A percentile compares a stretch with the other conserved stretches of the same genome.
Conservation (phyloP, 306 rosid genomes). For the Trifolium pratense region DNA sequence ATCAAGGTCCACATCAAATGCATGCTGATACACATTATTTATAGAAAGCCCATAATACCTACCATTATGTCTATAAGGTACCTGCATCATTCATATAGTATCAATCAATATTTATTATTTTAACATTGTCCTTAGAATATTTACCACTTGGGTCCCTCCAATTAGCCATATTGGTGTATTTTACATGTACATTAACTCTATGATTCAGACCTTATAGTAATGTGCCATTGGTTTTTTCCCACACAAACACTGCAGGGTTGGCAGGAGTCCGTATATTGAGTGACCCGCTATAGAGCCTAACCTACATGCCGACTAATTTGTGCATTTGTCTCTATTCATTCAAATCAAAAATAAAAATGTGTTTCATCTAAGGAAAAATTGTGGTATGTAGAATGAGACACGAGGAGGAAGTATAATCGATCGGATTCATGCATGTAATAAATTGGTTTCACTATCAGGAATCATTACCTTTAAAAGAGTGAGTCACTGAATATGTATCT, state of each 20-base stretch:
- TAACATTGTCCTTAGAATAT: neutral
- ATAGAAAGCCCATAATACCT: constrained; percentile 42
- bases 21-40: constrained; percentile 30
- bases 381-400: constrained; percentile 23
- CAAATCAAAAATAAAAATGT: neutral
- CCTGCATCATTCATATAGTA: constrained; percentile 3
- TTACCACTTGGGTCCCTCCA: constrained; percentile 36
- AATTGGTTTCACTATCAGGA: constrained; percentile 31
- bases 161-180: constrained; percentile 1
- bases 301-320: constrained; percentile 33
- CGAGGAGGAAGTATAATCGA: neutral
- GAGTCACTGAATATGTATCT: constrained; percentile 44
- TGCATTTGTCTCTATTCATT: constrained; percentile 27
- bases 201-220: constrained; percentile 28
- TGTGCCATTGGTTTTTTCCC: constrained; percentile 34
- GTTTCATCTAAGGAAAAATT: constrained; percentile 16
- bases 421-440: constrained; percentile 25
- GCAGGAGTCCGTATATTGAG: constrained; percentile 24
- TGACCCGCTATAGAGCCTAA: constrained; percentile 34
- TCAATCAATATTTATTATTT: constrained; percentile 19
- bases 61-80: constrained; percentile 35
- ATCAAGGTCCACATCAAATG: constrained; percentile 43
- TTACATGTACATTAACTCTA: constrained; percentile 20
- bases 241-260: constrained; percentile 2
- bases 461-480: constrained; percentile 38